Base-by-base conservation (phyloP, 331 rosid species). In the Arachis monticola region DNA sequence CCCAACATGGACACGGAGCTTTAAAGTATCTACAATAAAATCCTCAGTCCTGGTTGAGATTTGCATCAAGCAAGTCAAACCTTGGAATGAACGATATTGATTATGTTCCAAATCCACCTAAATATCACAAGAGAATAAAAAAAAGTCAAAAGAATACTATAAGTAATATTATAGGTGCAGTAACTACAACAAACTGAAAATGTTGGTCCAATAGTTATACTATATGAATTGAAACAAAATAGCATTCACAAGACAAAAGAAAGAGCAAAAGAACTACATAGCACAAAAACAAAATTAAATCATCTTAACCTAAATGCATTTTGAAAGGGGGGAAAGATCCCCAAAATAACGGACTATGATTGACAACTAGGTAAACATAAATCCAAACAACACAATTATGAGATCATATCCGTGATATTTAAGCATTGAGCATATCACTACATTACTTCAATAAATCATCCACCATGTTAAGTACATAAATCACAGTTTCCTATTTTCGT, bases 91-190 rank as follows among this genome's bases (percentile, higher is more conserved):
- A 63, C 99, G 93, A 83, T 92, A 94, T 42, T 94, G 99, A 84
- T 94, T 94, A 81, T 94, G 99, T 76, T 94, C 99, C 91, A 95
- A 87, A 90, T 92, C 99, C 80, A 95, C 97, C 99, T 95, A 81
- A 9, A 71, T 40, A 63, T 79, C 71, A 48, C 12, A 86, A 66
- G 72, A 41, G 62, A 70, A 76, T 66, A 68, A 61, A n/a, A 61
- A 59, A 67, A 35, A 32, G 40, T 67, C 41, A 69, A 60, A 73
- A 27, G 35, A 70, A 56, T 66, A 14, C 27, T 10, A 31, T 52
- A 45, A 44, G 71, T 41, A 67, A 47, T 35, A 42, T 27, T 45
- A 40, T 42, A 7, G 2, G 10, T 64, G 82, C 32, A 7, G 47
- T 44, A 50, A 17, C 62, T 7, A 44, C 55, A 27, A 44, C 48